Evolutionary conservation across 371 early-diverging fungal genomes (phyloP), one percentile per base, ranked within the genome.

Genomic region (Encephalitozoon romaleae): DNA sequence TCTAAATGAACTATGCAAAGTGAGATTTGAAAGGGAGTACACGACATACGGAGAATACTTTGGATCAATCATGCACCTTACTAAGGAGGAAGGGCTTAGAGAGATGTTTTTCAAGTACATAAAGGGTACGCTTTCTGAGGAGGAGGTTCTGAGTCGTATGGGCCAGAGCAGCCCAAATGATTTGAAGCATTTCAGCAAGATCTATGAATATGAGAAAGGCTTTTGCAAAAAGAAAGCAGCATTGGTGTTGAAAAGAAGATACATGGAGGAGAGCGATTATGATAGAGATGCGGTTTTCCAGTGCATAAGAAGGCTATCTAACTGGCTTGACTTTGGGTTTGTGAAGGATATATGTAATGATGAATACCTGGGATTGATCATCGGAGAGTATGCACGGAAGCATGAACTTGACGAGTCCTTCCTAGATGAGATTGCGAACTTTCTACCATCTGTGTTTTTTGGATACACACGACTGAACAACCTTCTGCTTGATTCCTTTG

Each of bases 341-440:
- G 59, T 59, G 34, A 59, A 59, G 18, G 34, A 59, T 5, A 34
- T 34, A 34, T 59, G 59, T 38, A 18, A 59, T n/a, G 59, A 59
- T 8, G 59, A 59, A 15, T 59, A 34, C 34, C 59, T 59, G 59
- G 38, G n/a, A n/a, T 8, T 59, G 12, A 34, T 59, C 34, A 15
- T 59, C 15, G 59, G 59, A 18, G 59, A 59, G n/a, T 59, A 59
- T 34, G 59, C 59, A 34, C 38, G 30, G n/a, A 59, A 59, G 59
- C 30, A 59, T 59, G 59, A 38, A 12, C 15, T 59, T 59, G 59
- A 59, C 5, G 59, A 6, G 18, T 30, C 30, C 1, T 59, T 59
- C 34, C 30, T 59, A 8, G 59, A 59, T 21, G 38, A 38, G 15
- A 21, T 59, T 5, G n/a, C 6, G 4, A 18, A n/a, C 15, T 59